phyloP scores from a whole-genome alignment of 495 filamentous ascomycete genomes.

The Pyrenopolyporus hunteri region DNA sequence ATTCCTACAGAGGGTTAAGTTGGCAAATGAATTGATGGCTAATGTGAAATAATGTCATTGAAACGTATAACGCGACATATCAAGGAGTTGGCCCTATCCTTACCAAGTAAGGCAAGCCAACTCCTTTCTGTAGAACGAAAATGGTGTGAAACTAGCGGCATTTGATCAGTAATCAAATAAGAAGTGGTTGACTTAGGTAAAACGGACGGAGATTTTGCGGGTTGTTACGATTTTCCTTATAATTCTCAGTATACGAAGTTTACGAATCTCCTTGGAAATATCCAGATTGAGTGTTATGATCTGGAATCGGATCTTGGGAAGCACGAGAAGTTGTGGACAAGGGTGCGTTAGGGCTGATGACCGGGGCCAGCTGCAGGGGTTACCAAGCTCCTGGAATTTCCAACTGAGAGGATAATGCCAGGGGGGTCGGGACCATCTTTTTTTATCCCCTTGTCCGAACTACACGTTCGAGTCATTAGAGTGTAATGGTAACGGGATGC shows the following conservation, averaged over 20 bases:
- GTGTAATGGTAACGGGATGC: neutral
- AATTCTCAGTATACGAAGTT: conserved; percentile 2
- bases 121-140: neutral
- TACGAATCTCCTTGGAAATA: neutral
- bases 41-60: neutral
- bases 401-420: neutral
- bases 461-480: neutral
- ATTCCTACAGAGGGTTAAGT: neutral
- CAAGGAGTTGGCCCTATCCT: conserved; percentile 14
- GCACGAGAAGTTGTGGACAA: conserved; percentile 2
- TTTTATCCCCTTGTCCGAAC: neutral
- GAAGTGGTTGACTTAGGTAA: neutral
- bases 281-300: conserved; percentile 4
- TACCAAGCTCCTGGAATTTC: conserved; percentile 29
- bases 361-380: conserved; percentile 21
- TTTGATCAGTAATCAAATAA: conserved; percentile 36
- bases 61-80: neutral
- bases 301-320: conserved; percentile 2
- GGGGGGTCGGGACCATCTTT: conserved; percentile 1
- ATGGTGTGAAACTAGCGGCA: conserved; percentile 22
- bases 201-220: neutral
- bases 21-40: neutral
- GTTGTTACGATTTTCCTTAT: conserved; percentile 5
- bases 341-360: neutral
- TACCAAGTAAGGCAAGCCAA: neutral